phyloP scores from a whole-genome alignment of 768 basidiomycete genomes.

The Boletus rex-veris region DNA sequence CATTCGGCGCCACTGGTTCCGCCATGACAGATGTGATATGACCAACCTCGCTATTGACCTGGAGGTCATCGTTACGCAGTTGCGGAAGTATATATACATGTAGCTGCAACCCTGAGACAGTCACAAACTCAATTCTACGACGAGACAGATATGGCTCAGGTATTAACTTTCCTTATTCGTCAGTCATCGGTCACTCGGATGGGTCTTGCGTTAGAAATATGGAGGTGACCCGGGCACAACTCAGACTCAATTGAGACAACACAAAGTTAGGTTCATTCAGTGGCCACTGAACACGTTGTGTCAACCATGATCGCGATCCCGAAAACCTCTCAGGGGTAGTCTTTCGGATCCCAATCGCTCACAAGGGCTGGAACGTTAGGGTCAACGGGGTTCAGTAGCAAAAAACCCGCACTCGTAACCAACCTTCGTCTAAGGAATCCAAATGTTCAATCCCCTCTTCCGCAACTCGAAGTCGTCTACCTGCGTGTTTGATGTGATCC shows the following conservation, averaged over 20 bases:
- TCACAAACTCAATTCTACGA: neutral
- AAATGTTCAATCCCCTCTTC: slow-evolving; percentile 46
- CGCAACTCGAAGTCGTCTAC: slow-evolving; percentile 62
- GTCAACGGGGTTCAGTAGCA: neutral
- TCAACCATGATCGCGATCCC: neutral
- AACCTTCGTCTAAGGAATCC: slow-evolving; percentile 54
- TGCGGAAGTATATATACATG: neutral
- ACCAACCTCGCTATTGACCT: neutral
- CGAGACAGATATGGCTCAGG: too few relatives aligned
- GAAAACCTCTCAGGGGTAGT: slow-evolving; percentile 6
- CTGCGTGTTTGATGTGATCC: slow-evolving; percentile 57
- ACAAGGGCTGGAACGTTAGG: neutral
- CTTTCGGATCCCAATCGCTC: slow-evolving; percentile 8
- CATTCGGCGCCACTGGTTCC: slow-evolving; percentile 10
- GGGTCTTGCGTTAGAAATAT: neutral
- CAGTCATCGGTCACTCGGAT: neutral
- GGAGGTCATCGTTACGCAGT: neutral
- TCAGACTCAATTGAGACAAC: neutral
- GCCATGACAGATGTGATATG: neutral
- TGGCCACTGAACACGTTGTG: slow-evolving; percentile 6
- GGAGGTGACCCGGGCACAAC: too few relatives aligned
- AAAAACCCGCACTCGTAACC: slow-evolving; percentile 7
- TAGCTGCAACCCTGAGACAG: neutral
- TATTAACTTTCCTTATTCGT: neutral
- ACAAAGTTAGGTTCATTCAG: slow-evolving; percentile 19